phyloP scores from a whole-genome alignment of 306 rosid genomes.

The Trifolium subterraneum region DNA sequence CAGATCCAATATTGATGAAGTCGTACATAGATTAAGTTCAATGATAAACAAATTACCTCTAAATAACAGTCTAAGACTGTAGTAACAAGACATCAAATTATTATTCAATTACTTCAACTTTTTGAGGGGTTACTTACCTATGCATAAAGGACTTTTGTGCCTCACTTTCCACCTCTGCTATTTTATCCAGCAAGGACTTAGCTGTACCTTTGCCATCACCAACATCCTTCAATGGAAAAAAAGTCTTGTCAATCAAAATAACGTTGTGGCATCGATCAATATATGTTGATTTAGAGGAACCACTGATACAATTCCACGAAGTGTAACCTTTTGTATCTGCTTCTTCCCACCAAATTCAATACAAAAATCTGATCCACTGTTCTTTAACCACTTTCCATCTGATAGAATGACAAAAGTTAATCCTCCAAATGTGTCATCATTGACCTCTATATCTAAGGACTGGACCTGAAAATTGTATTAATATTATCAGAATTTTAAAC shows the following conservation, averaged over 20 bases:
- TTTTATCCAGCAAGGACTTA: slow-evolving; percentile 73
- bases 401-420: slow-evolving; percentile 77
- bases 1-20: slow-evolving; percentile 10
- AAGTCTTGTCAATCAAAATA: slow-evolving; percentile 37
- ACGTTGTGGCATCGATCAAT: slow-evolving; percentile 31
- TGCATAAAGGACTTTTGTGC: slow-evolving; percentile 99
- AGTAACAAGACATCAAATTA: too few relatives aligned
- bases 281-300: slow-evolving; percentile 38
- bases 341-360: slow-evolving; percentile 62
- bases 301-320: slow-evolving; percentile 32
- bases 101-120: background rate
- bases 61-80: too few relatives aligned
- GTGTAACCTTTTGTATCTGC: slow-evolving; percentile 72
- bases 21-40: slow-evolving; percentile 8
- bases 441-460: slow-evolving; percentile 68
- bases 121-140: slow-evolving; percentile 61
- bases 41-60: background rate
- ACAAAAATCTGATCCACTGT: slow-evolving; percentile 82
- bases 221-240: slow-evolving; percentile 58
- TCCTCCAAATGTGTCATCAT: slow-evolving; percentile 70
- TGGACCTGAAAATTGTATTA: slow-evolving; percentile 70
- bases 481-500: slow-evolving; percentile 26
- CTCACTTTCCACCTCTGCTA: slow-evolving; percentile 80
- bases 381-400: slow-evolving; percentile 83
- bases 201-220: slow-evolving; percentile 85